phyloP scores from a whole-genome alignment of 495 filamentous ascomycete species.

The Aspergillus steynii region DNA sequence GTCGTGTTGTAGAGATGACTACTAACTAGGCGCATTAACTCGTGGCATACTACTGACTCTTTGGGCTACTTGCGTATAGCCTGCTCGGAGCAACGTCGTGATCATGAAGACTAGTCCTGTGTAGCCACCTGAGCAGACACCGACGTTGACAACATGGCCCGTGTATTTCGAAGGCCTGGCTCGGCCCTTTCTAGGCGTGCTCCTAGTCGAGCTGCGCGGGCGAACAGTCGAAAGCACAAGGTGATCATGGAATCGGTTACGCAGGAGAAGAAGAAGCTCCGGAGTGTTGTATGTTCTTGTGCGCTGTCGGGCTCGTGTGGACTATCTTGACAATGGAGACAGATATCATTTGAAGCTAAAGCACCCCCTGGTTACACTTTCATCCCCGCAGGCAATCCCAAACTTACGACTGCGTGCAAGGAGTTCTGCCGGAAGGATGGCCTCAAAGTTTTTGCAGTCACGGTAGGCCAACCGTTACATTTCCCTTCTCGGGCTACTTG shows the following conservation, averaged over 20 bases:
- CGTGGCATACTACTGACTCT: conserved; percentile 1
- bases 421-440: conserved; percentile 70
- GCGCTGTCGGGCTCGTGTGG: conserved; percentile 4
- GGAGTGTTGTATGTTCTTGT: conserved; percentile 51
- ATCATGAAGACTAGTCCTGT: conserved; percentile 18
- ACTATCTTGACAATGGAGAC: conserved; percentile 24
- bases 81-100: conserved; percentile 5
- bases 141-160: conserved; percentile 34
- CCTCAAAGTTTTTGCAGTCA: conserved; percentile 73
- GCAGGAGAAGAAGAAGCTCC: conserved; percentile 60
- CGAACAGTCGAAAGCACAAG: conserved; percentile 53
- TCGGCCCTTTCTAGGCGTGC: conserved; percentile 36
- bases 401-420: conserved; percentile 74
- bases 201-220: conserved; percentile 32
- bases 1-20: conserved; percentile 17
- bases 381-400: conserved; percentile 77
- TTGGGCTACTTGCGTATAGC: conserved; percentile 7
- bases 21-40: conserved; percentile 15
- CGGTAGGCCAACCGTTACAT: conserved; percentile 55
- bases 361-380: conserved; percentile 81
- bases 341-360: conserved; percentile 52
- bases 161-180: conserved; percentile 36
- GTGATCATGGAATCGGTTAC: conserved; percentile 59
- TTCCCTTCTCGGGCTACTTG: background rate
- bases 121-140: conserved; percentile 21